Percentiles rank a stretch among this genome's conserved stretches.
Conservation (phyloP, 345 rosid species). For the Salix koriyanagi region DNA sequence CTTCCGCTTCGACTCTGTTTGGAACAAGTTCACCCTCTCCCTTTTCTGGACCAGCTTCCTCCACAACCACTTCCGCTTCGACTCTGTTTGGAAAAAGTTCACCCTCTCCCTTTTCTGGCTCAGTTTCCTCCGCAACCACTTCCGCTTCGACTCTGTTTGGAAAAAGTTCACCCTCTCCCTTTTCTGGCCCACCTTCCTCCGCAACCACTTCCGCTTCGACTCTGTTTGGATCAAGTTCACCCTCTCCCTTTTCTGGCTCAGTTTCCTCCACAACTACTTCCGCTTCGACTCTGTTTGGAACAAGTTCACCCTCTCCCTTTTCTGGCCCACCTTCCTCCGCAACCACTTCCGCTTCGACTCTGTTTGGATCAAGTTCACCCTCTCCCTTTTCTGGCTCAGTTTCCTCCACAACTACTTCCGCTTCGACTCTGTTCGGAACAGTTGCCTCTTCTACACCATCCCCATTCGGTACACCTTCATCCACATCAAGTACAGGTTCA, state of each 20-base stretch:
- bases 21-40: not conserved
- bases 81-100: no score
- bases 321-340: constrained; percentile 10
- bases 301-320: constrained; percentile 9
- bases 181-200: no score
- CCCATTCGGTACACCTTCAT: not conserved
- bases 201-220: no score
- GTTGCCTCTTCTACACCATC: not conserved
- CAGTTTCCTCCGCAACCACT: not conserved
- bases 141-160: no score
- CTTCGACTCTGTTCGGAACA: not conserved
- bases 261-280: constrained; percentile 24
- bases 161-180: no score
- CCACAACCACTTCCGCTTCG: not conserved
- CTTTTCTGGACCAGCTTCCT: not conserved
- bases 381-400: constrained; percentile 19
- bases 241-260: constrained; percentile 8
- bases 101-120: not conserved
- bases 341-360: not conserved
- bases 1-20: no score
- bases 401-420: not conserved
- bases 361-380: not conserved
- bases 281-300: constrained; percentile 26
- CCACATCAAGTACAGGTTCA: not conserved
- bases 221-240: not conserved